Base-by-base conservation (phyloP, 148 eudicot genomes). In the Vaccinium vitisidaea region DNA sequence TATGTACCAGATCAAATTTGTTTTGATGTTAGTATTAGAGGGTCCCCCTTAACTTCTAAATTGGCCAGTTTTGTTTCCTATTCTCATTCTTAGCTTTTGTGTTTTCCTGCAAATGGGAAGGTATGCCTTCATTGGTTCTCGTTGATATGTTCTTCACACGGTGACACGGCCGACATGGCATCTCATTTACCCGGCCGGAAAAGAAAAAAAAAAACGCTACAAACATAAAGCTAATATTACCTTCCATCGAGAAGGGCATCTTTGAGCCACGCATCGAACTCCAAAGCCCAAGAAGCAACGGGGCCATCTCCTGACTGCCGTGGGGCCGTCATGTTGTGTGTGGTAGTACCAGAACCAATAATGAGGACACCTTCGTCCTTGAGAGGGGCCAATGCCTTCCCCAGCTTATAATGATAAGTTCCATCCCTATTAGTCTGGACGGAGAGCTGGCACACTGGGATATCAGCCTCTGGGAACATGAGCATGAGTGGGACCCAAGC, bases 401-500 rank as follows among this genome's bases (percentile, higher is more conserved):
- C 98, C 58, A 95, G 58, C 79, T 95, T 90, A 70, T 88, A 94
- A 59, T 95, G 98, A 77, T 94, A 87, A 18, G 86, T 88, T 23
- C 88, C 97, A 87, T 93, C 94, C 83, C 65, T 79, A 32, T 89
- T 30, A 15, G 89, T 61, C 81, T 94, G 98, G 77, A 95, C 83
- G 11, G 98, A 94, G n/a, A 95, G 92, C 84, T 93, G 96, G 83
- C 98, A 95, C 43, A 95, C 94, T 0, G 98, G 98, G 71, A 95
- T 93, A 82, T 95, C 92, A 36, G 95, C 98, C 53, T 95, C 92
- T 7, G 98, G 98, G 81, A 92, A 95, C 97, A 94, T 94, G 8
- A 94, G 94, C 98, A 94, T 94, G 55, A 95, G 92, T 6, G 98
- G 98, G 9, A 95, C 94, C 98, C 98, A 94, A 9, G 98, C 95